Base-by-base conservation (phyloP, 2,329 filamentous ascomycete species). In the Salinomyces thailandicus region DNA sequence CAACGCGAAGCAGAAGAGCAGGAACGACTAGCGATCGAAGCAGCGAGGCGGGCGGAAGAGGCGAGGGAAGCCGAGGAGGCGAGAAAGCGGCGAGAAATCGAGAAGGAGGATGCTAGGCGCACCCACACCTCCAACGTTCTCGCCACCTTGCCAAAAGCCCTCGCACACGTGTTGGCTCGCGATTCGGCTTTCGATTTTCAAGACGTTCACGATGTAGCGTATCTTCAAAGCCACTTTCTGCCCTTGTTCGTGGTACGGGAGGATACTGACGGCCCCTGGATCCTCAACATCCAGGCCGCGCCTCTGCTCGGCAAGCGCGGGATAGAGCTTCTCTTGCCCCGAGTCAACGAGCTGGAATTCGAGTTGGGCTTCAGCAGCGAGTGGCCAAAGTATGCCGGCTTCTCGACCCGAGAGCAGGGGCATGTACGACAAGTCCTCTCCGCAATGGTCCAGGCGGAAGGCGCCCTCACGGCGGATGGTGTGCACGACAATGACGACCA, bases 281-380 rank as follows among this genome's bases (percentile, higher is more conserved):
- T 57, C 4, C 45, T 53, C 13, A 58, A 57, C 28, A 35, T 49
- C 20, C 50, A 55, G 34, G 52, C 43, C 11, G 52, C 53, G n/a
- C 49, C 52, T 3, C 41, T 57, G 9, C 42, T 58, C 5, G 54
- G 49, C 15, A 38, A 42, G 24, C 24, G 26, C n/a, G 54, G 52
- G 3, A 26, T 52, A n/a, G 52, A 56, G 29, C 32, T 57, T 20
- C 40, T 57, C 35, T 39, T 55, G 15, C 43, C 41, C 18, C 28
- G 30, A n/a, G 31, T 13, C 12, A 30, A 36, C 20, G 12, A 27
- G 18, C 18, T 33, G 18, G 35, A 33, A 9, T 37, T 37, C 29
- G 35, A 37, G 14, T 8, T 24, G 13, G 26, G 28, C 9, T 33
- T 18, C 13, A 28, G 28, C 9, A 12, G 31, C 18, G 27, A 36